Conservation (phyloP, 352 stramenopile genomes). For the Pythium dissotocum region DNA sequence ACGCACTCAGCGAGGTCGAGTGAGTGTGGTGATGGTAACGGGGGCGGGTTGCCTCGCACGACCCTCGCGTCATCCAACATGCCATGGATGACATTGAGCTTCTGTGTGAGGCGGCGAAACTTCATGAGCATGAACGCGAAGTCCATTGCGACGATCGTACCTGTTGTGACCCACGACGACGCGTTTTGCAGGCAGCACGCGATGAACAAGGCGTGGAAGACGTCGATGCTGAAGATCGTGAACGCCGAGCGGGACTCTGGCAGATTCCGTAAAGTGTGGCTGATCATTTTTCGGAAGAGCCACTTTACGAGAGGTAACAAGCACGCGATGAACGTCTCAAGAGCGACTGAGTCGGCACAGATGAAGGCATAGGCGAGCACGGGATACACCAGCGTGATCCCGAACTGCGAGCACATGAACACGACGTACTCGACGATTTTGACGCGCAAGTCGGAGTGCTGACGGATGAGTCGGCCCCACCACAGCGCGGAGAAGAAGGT, state of each 20-base stretch:
- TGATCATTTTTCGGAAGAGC: slow-evolving; percentile 34
- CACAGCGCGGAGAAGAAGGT: background rate
- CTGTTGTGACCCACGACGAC: background rate
- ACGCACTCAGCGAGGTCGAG: background rate
- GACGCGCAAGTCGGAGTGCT: background rate
- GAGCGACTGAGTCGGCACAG: background rate
- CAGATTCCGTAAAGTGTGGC: slow-evolving; percentile 1
- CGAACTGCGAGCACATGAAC: background rate
- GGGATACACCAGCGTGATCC: slow-evolving; percentile 12
- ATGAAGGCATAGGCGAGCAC: slow-evolving; percentile 18
- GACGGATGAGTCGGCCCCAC: background rate
- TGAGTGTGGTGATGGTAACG: background rate
- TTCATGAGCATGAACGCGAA: background rate
- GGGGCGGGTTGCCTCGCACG: background rate
- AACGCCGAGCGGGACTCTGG: slow-evolving; percentile 28
- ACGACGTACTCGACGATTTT: background rate
- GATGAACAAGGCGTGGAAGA: slow-evolving; percentile 26
- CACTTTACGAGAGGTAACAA: slow-evolving; percentile 43
- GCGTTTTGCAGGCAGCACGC: slow-evolving; percentile 19
- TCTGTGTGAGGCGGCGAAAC: background rate
- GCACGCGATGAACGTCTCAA: slow-evolving; percentile 10
- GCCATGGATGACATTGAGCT: background rate
- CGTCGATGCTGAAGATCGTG: slow-evolving; percentile 19
- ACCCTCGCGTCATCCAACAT: background rate
- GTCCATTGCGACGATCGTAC: slow-evolving; percentile 4